Percentiles rank a stretch among this genome's conserved stretches.
Evolutionary conservation across 768 basidiomycete species (phyloP).

Genomic region (Lentinula raphanica): DNA sequence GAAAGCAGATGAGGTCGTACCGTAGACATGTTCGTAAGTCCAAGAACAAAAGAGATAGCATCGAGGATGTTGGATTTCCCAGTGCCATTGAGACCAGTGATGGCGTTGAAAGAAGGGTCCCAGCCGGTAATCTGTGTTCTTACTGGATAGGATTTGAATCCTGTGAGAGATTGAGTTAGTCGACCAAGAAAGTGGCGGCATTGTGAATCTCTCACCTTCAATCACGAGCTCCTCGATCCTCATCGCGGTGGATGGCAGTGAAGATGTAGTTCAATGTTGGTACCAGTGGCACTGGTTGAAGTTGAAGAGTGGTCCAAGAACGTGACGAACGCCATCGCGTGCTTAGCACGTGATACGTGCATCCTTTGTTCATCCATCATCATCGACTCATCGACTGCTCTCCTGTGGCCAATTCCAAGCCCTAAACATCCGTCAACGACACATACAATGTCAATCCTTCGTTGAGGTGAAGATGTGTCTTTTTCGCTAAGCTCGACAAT

Average conservation of each 20-base stretch:
- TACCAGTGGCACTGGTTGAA: too few relatives aligned
- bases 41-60: slow-evolving; percentile 97
- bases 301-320: too few relatives aligned
- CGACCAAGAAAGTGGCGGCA: not conserved
- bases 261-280: too few relatives aligned
- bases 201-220: slow-evolving; percentile 52
- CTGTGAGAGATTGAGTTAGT: slow-evolving; percentile 19
- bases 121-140: slow-evolving; percentile 94
- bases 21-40: slow-evolving; percentile 94
- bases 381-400: too few relatives aligned
- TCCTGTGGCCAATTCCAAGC: too few relatives aligned
- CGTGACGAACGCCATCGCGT: too few relatives aligned
- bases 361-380: too few relatives aligned
- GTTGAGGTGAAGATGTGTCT: too few relatives aligned
- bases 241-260: slow-evolving; percentile 42
- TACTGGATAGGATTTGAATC: slow-evolving; percentile 98
- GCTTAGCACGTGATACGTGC: too few relatives aligned
- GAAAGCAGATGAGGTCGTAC: slow-evolving; percentile 34
- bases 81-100: slow-evolving; percentile 92
- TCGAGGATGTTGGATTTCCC: slow-evolving; percentile 99
- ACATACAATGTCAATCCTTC: too few relatives aligned
- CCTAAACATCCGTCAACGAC: too few relatives aligned
- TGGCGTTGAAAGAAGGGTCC: slow-evolving; percentile 98
- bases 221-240: slow-evolving; percentile 93
- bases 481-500: too few relatives aligned